Evolutionary conservation across 2,329 filamentous ascomycete genomes (phyloP).

Genomic region (Aspergillus ochraceus): DNA sequence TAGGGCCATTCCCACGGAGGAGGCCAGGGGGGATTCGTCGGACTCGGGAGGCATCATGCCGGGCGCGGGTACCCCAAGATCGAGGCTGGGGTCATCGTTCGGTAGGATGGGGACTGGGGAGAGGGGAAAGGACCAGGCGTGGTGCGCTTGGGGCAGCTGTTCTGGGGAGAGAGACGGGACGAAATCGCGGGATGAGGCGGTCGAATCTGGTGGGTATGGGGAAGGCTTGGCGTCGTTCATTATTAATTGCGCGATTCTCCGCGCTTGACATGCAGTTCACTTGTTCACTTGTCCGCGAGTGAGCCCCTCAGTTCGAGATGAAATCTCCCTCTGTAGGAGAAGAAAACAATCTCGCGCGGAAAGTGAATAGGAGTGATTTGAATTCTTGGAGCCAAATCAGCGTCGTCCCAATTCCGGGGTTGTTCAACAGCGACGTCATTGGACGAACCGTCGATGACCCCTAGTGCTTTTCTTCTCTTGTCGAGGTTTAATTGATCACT

Average conservation of each 20-base stretch:
- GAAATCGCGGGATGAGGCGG: conserved; percentile 14
- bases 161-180: conserved; percentile 10
- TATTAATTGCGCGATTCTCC: conserved; percentile 13
- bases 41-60: conserved; percentile 40
- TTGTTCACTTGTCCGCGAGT: too few relatives aligned
- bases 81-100: conserved; percentile 36
- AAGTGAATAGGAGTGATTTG: too few relatives aligned
- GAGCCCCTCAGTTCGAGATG: too few relatives aligned
- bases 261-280: neutral
- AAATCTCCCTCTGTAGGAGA: too few relatives aligned
- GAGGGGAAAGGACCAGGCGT: conserved; percentile 4
- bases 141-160: conserved; percentile 3
- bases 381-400: too few relatives aligned
- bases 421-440: conserved; percentile 6
- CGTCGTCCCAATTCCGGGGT: neutral
- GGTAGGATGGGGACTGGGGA: conserved; percentile 12
- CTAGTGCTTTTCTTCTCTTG: neutral
- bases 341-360: too few relatives aligned
- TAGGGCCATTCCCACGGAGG: conserved; percentile 25
- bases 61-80: conserved; percentile 37
- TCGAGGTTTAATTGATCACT: neutral
- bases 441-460: conserved; percentile 10
- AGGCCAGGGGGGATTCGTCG: conserved; percentile 30
- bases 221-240: conserved; percentile 24
- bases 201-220: conserved; percentile 25